Evolutionary conservation across 495 filamentous ascomycete species (phyloP).

Genomic region (Parathielavia hyrcaniae): DNA sequence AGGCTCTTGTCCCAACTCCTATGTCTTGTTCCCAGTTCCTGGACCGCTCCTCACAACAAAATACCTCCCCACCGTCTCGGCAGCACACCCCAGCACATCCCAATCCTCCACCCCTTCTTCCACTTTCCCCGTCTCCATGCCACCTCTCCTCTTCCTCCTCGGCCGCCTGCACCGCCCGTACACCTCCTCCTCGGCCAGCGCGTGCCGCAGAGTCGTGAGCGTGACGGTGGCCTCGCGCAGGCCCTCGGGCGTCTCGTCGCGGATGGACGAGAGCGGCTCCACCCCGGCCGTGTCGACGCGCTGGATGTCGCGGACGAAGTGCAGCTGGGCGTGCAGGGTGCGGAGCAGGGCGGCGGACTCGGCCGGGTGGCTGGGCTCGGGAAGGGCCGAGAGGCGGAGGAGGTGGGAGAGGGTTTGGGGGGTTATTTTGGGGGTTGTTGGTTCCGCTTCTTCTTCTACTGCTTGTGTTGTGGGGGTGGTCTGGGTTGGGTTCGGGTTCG

Average conservation of each 20-base stretch:
- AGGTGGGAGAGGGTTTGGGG: constrained; percentile 64
- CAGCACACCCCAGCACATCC: constrained; percentile 61
- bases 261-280: constrained; percentile 65
- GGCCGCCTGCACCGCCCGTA: constrained; percentile 43
- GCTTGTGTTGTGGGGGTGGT: constrained; percentile 26
- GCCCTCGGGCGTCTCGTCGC: constrained; percentile 64
- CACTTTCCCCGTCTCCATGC: constrained; percentile 5
- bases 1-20: background rate
- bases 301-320: constrained; percentile 82
- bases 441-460: constrained; percentile 1
- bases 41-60: constrained; percentile 70
- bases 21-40: constrained; percentile 17
- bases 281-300: constrained; percentile 67
- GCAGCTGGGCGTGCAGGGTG: constrained; percentile 74
- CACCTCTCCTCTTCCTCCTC: constrained; percentile 19
- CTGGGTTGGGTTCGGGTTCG: too few relatives aligned
- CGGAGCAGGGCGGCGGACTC: constrained; percentile 57
- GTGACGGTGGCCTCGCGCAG: constrained; percentile 40
- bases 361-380: constrained; percentile 56
- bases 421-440: constrained; percentile 34
- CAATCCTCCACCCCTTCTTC: constrained; percentile 49
- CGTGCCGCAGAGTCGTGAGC: constrained; percentile 34
- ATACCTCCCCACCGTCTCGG: constrained; percentile 61
- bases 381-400: constrained; percentile 82
- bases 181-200: constrained; percentile 39